Evolutionary conservation across 768 basidiomycete species (phyloP).

Genomic region (Leccinum fibrillosum): DNA sequence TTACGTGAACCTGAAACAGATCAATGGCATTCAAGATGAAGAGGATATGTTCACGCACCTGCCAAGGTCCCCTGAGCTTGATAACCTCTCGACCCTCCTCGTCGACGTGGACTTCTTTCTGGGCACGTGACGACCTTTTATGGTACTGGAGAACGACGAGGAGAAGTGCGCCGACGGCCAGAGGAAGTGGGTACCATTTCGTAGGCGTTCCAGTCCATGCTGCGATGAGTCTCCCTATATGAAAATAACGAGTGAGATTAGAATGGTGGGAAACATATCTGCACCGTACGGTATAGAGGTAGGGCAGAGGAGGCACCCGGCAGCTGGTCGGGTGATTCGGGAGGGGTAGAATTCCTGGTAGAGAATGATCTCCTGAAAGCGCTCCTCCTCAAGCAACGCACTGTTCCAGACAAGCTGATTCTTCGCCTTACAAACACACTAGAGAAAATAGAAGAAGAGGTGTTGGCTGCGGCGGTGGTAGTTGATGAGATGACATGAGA

Average conservation of each 20-base stretch:
- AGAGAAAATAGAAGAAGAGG: slow-evolving; percentile 31
- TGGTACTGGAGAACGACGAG: slow-evolving; percentile 77
- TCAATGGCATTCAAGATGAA: neutral
- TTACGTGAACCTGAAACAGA: slow-evolving; percentile 76
- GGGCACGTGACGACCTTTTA: slow-evolving; percentile 47
- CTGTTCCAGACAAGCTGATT: slow-evolving; percentile 31
- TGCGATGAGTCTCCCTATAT: slow-evolving; percentile 57
- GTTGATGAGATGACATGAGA: slow-evolving; percentile 35
- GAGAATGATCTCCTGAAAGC: slow-evolving; percentile 28
- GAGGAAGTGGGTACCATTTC: slow-evolving; percentile 92
- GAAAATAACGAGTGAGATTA: slow-evolving; percentile 4
- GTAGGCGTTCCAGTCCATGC: slow-evolving; percentile 88
- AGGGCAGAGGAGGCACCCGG: slow-evolving; percentile 33
- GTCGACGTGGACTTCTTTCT: slow-evolving; percentile 71
- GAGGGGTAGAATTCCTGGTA: slow-evolving; percentile 22
- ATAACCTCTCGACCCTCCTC: slow-evolving; percentile 82
- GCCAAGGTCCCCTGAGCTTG: slow-evolving; percentile 87
- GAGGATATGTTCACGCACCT: slow-evolving; percentile 46
- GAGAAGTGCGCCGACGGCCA: slow-evolving; percentile 87
- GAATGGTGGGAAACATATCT: neutral
- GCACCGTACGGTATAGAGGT: slow-evolving; percentile 46
- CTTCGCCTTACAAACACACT: slow-evolving; percentile 31
- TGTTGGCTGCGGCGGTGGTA: slow-evolving; percentile 29
- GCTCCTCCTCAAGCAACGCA: slow-evolving; percentile 25
- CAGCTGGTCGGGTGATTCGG: slow-evolving; percentile 46